A percentile compares a stretch with the other conserved stretches of the same genome.
phyloP scores from a whole-genome alignment of 176 grass and related monocot species.

The Rhynchospora tenuis region DNA sequence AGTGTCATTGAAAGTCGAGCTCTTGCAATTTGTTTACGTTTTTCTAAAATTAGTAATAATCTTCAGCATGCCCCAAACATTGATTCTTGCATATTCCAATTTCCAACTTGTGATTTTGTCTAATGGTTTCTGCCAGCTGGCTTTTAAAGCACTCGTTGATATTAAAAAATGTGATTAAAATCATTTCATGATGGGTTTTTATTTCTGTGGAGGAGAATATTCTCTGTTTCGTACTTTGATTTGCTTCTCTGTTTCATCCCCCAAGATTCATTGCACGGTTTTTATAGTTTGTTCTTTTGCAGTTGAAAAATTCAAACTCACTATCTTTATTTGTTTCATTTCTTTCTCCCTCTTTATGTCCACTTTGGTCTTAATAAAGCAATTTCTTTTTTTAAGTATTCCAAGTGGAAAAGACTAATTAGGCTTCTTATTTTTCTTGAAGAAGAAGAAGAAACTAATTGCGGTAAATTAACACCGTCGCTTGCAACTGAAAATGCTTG shows the following conservation, averaged over 20 bases:
- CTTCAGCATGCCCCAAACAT: background rate
- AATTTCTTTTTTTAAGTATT: background rate
- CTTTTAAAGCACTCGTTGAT: background rate
- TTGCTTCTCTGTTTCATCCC: conserved; percentile 1
- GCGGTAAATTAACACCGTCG: too few relatives aligned
- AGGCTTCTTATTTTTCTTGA: too few relatives aligned
- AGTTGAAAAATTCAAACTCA: conserved; percentile 11
- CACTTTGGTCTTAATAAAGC: background rate
- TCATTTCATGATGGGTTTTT: background rate
- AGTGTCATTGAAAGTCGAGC: background rate
- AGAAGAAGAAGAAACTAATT: background rate
- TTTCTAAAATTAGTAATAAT: background rate
- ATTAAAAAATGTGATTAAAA: background rate
- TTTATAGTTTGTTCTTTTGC: background rate
- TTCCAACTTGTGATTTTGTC: conserved; percentile 3
- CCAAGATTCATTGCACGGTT: background rate
- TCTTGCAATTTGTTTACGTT: background rate
- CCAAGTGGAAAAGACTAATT: background rate
- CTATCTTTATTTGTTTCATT: background rate
- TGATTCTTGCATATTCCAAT: background rate
- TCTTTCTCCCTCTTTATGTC: background rate
- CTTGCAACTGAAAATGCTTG: conserved; percentile 25
- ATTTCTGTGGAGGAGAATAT: background rate
- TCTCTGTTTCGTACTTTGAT: conserved; percentile 26
- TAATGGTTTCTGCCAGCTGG: background rate